phyloP scores from a whole-genome alignment of 345 rosid species.

The Lagerstroemia speciosa region DNA sequence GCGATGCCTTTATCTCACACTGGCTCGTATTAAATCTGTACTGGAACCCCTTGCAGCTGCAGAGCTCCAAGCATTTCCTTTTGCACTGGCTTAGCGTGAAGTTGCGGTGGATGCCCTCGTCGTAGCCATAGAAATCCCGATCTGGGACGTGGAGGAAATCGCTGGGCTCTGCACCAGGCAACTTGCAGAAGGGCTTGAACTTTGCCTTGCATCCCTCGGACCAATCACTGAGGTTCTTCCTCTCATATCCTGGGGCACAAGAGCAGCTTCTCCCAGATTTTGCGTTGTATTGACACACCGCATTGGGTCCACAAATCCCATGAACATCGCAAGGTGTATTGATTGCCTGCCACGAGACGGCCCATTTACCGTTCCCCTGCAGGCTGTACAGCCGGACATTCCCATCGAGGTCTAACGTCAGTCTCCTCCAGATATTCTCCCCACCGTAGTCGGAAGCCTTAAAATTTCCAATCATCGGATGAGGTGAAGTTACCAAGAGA shows the following conservation, averaged over 20 bases:
- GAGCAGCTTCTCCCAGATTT: slow-evolving; percentile 2
- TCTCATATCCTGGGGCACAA: slow-evolving; percentile 8
- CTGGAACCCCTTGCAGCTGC: slow-evolving; percentile 22
- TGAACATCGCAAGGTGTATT: background rate
- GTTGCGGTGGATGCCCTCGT: background rate
- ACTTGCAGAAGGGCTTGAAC: slow-evolving; percentile 10
- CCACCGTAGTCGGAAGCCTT: slow-evolving; percentile 20
- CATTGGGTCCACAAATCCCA: slow-evolving; percentile 12
- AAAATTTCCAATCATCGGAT: slow-evolving; percentile 9
- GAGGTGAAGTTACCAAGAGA: slow-evolving; percentile 18
- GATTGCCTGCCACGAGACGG: slow-evolving; percentile 22
- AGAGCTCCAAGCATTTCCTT: slow-evolving; percentile 11
- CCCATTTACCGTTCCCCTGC: slow-evolving; percentile 4
- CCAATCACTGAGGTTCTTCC: slow-evolving; percentile 10
- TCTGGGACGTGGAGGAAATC: slow-evolving; percentile 11
- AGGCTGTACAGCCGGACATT: slow-evolving; percentile 23
- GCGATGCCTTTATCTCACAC: slow-evolving; percentile 15
- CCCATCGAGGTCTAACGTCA: slow-evolving; percentile 26
- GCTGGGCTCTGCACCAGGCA: background rate
- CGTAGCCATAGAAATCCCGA: slow-evolving; percentile 27
- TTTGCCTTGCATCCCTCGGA: slow-evolving; percentile 14
- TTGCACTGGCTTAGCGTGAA: slow-evolving; percentile 12
- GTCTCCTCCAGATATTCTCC: slow-evolving; percentile 9
- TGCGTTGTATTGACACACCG: slow-evolving; percentile 1
- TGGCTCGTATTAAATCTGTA: slow-evolving; percentile 5